Conservation (phyloP, 352 stramenopile genomes). For the Phytophthora nicotianae region DNA sequence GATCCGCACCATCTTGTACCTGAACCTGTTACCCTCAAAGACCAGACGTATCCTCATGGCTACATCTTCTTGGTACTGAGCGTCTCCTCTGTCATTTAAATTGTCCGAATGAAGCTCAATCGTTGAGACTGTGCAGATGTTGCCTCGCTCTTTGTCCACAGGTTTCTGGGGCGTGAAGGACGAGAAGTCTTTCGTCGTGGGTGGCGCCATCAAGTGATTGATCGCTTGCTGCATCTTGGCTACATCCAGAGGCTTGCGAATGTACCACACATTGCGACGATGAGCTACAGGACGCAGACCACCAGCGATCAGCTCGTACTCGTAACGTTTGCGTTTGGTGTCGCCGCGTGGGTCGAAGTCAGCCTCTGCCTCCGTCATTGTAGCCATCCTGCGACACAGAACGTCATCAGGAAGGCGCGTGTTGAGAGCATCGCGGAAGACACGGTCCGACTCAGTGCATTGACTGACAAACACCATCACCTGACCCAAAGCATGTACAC, state of each 20-base stretch:
- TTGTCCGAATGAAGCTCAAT: constrained; percentile 44
- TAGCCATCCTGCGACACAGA: constrained; percentile 44
- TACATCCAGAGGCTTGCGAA: constrained; percentile 63
- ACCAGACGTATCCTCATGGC: constrained; percentile 46
- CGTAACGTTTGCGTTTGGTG: constrained; percentile 67
- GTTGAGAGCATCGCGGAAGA: constrained; percentile 73
- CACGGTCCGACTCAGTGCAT: constrained; percentile 47
- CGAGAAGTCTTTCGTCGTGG: constrained; percentile 62
- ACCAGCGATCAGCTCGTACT: constrained; percentile 61
- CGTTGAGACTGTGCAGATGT: constrained; percentile 51
- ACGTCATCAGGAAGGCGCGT: constrained; percentile 71
- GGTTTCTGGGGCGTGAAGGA: constrained; percentile 67
- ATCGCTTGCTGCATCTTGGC: constrained; percentile 54
- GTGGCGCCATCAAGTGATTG: constrained; percentile 32
- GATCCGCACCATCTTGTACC: constrained; percentile 89
- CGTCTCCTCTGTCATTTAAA: constrained; percentile 9
- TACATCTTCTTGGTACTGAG: constrained; percentile 36
- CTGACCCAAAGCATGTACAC: constrained; percentile 92
- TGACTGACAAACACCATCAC: constrained; percentile 89
- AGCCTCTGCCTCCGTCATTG: constrained; percentile 20
- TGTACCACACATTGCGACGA: constrained; percentile 63
- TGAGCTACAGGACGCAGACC: constrained; percentile 51
- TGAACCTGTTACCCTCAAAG: constrained; percentile 75
- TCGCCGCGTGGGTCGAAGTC: constrained; percentile 61
- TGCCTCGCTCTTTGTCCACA: constrained; percentile 45